Base-by-base conservation (phyloP, 1,284 basidiomycete species). In the Singerocomus inundabilis region DNA sequence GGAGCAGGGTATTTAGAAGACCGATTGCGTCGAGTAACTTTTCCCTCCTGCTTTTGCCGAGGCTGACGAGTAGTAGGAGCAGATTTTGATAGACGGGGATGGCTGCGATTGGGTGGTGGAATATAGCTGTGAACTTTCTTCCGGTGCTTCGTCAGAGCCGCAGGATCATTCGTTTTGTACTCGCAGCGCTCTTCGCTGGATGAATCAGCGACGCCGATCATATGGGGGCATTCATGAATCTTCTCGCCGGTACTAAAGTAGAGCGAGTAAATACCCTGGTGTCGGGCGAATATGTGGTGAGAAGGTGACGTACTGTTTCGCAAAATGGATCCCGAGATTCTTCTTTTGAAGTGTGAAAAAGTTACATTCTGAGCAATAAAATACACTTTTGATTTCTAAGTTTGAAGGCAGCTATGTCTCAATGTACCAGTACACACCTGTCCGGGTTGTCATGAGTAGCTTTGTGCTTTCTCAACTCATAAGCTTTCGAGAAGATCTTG, bases 121-220 rank as follows among this genome's bases (percentile, higher is more conserved):
- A 62, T 35, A 36, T 66, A 58, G 2, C 46, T 55, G 15, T 70
- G 64, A 6, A 36, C 15, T 9, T 31, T 47, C 36, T 66, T 66
- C 1, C 64, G 62, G 40, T 66, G 64, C 38, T 48, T 67, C 2
- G 66, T 54, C 15, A 66, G 43, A 18, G 64, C 55, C 0, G 66
- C 65, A 2, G 67, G 67, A 29, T 70, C 67, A 5, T 56, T 42
- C 1, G 64, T 66, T 39, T 35, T 49, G 38, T 54, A 66, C 1
- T 50, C 31, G 38, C 64, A 66, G 0, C 10, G 45, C n/a, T 33
- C 21, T 33, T 48, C 42, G 10, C 2, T 3, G 8, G 28, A 11
- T 21, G 26, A 15, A 21, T 9, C 21, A 10, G 29, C 3, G 10
- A 7, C 6, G 24, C 2, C 31, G 28, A 46, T 18, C 28, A 30